Conservation (phyloP, 139 green algal genomes). For the Chlorella sorokiniana region DNA sequence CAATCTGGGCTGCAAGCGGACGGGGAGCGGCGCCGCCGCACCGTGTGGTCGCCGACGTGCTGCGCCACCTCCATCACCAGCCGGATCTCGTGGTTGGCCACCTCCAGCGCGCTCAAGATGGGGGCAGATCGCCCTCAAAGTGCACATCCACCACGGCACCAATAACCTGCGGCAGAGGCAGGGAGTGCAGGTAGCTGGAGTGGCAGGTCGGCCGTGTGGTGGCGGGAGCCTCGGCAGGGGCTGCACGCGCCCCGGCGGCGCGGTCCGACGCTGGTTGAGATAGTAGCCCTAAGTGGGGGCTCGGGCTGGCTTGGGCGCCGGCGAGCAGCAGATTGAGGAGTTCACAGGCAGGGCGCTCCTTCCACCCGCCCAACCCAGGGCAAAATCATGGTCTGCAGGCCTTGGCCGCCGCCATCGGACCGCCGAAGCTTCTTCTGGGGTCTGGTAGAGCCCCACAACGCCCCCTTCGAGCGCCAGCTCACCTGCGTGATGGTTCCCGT, state of each 20-base stretch:
- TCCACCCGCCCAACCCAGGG: too few relatives aligned
- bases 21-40: neutral
- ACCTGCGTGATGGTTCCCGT: constrained; percentile 17
- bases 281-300: too few relatives aligned
- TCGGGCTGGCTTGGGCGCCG: too few relatives aligned
- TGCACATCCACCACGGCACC: constrained; percentile 98
- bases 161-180: constrained; percentile 79
- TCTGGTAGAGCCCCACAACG: neutral
- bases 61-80: constrained; percentile 98
- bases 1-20: too few relatives aligned
- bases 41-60: constrained; percentile 97
- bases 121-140: constrained; percentile 93
- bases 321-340: too few relatives aligned
- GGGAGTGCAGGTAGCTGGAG: neutral
- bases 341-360: too few relatives aligned
- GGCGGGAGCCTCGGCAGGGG: too few relatives aligned
- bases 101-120: constrained; percentile 93
- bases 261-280: too few relatives aligned
- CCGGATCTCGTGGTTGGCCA: constrained; percentile 81
- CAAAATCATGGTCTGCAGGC: too few relatives aligned
- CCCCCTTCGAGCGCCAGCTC: neutral
- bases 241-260: too few relatives aligned
- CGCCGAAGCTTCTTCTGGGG: neutral
- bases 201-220: neutral
- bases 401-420: neutral